Base-by-base conservation (phyloP, 371 early-diverging fungal genomes). In the Mortierella polycephala region DNA sequence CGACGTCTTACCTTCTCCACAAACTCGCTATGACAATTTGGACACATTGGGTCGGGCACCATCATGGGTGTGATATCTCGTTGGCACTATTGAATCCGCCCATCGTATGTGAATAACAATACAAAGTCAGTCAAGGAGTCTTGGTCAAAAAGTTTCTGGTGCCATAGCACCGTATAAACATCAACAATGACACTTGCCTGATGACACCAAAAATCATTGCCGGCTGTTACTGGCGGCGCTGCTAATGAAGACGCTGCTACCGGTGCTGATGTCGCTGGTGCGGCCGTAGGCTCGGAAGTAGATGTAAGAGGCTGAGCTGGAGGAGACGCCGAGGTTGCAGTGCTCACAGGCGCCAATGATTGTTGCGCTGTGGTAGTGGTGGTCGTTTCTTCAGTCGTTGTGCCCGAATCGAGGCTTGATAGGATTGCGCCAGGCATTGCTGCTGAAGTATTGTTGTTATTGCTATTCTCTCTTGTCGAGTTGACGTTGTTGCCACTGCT, bases 11-110 rank as follows among this genome's bases (percentile, higher is more conserved):
- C 91, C 82, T 89, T 85, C 82, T 91, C 89, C 16, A 90, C 87
- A 77, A 91, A 91, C 50, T 89, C 88, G 41, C 83, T 84, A 67
- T 88, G 84, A 67, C 90, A 91, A n/a, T 54, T 64, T 52, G 90
- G 90, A 69, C 91, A 91, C 54, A 89, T 85, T 6, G 88, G 90
- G 63, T 88, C 86, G 12, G 85, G 85, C 2, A 77, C 80, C 67
- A 76, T 74, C 65, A 85, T 60, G 9, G 83, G 81, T 3, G 66
- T 69, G 21, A 82, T 82, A 18, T 69, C 69, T n/a, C 47, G 20
- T 50, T 57, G 70, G 30, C 77, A 82, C 72, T 76, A 45, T 50
- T 18, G 18, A 12, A 14, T 39, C 30, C 12, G 3, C 3, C 56
- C 40, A 5, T 39, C 23, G 7, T 14, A 23, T 18, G 12, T 16